phyloP scores from a whole-genome alignment of 1,284 basidiomycete genomes.

The Dichomitus squalens region DNA sequence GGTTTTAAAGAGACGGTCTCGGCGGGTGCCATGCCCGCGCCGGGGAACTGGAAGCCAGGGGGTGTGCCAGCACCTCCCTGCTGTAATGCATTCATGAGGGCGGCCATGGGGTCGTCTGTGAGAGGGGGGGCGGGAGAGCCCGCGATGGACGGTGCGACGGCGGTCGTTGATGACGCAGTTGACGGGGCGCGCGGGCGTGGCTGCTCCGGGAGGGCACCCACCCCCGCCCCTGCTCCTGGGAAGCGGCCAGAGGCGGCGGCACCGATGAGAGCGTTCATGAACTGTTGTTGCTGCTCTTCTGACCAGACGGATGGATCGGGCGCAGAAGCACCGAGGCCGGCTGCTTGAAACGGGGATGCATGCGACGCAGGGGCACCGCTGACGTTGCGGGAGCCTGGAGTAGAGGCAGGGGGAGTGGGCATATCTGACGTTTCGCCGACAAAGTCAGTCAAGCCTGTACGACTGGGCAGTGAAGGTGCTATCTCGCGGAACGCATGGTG shows the following conservation, averaged over 20 bases:
- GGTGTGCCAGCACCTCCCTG: conserved; percentile 21
- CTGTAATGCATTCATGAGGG: conserved; percentile 35
- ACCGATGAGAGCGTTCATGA: conserved; percentile 64
- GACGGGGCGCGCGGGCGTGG: conserved; percentile 15
- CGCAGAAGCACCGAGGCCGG: conserved; percentile 26
- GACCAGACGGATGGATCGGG: conserved; percentile 63
- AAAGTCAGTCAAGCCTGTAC: conserved; percentile 46
- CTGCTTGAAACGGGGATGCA: conserved; percentile 30
- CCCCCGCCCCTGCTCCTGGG: conserved; percentile 9
- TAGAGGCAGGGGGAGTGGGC: conserved; percentile 44
- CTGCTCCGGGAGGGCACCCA: conserved; percentile 16
- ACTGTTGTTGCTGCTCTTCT: conserved; percentile 63
- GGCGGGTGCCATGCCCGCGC: conserved; percentile 12
- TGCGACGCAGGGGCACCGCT: conserved; percentile 18
- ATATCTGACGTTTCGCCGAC: conserved; percentile 61
- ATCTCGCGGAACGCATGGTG: conserved; percentile 3
- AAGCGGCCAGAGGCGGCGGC: conserved; percentile 22
- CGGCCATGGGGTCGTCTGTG: conserved; percentile 33
- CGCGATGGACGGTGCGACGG: conserved; percentile 8
- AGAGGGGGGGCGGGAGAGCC: conserved; percentile 6
- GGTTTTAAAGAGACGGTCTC: conserved; percentile 31
- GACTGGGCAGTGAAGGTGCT: conserved; percentile 36
- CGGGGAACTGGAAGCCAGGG: conserved; percentile 18
- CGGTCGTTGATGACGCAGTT: conserved; percentile 20
- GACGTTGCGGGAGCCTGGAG: conserved; percentile 26